A percentile compares a stretch with the other conserved stretches of the same genome.
phyloP scores from a whole-genome alignment of 1,284 basidiomycete genomes.

The Rhizoctonia solani region DNA sequence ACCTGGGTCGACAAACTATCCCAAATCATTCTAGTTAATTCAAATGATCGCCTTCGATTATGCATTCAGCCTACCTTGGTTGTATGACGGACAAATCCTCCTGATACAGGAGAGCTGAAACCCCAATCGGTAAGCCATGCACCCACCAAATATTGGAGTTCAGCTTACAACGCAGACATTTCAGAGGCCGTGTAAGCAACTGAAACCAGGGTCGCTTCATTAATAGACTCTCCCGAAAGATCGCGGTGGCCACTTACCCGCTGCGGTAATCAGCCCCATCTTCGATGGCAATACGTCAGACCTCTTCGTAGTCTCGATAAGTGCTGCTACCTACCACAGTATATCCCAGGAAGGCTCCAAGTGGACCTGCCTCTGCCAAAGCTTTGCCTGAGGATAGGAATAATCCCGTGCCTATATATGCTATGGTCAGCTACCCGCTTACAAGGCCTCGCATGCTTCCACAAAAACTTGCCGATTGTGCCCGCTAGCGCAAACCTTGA shows the following conservation, averaged over 20 bases:
- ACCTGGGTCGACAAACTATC: constrained; percentile 38
- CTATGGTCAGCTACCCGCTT: constrained; percentile 3
- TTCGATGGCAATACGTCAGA: background rate
- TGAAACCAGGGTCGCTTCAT: constrained; percentile 9
- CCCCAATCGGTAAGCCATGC: background rate
- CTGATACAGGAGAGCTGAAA: constrained; percentile 28
- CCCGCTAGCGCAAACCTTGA: constrained; percentile 29
- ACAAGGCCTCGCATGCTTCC: background rate
- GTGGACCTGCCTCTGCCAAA: constrained; percentile 39
- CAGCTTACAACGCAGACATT: constrained; percentile 35
- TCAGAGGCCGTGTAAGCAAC: constrained; percentile 33
- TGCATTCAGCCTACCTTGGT: constrained; percentile 16
- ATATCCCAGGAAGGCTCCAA: constrained; percentile 38
- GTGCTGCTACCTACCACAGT: constrained; percentile 24
- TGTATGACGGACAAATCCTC: constrained; percentile 36
- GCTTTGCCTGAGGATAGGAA: constrained; percentile 37
- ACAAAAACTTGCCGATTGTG: constrained; percentile 19
- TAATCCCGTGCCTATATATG: constrained; percentile 35
- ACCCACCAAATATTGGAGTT: background rate
- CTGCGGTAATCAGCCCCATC: constrained; percentile 31
- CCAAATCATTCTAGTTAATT: background rate
- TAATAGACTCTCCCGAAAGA: background rate
- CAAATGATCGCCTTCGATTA: background rate
- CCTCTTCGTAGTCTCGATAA: background rate
- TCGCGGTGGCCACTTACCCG: constrained; percentile 1